Base-by-base conservation (phyloP, 257 asterid genomes). In the Penstemon newberryi region DNA sequence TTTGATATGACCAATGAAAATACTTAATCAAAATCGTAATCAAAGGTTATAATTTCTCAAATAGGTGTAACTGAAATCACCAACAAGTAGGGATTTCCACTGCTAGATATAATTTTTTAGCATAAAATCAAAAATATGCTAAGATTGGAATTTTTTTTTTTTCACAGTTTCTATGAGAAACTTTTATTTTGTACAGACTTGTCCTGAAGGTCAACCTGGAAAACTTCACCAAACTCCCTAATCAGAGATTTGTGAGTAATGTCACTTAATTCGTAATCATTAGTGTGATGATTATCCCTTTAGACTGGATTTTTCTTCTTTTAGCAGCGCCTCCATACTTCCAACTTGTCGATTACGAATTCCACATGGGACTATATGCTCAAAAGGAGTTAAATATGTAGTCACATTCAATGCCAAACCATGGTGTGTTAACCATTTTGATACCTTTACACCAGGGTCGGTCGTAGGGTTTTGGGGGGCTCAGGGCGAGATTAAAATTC, bases 341-440 rank as follows among this genome's bases (percentile, higher is more conserved):
- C 95, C 99, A 59, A 93, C 96, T 77, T 52, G 81, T 39, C 87
- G 95, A 82, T 83, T 89, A 45, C 61, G 79, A 63, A 93, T 90
- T 60, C 99, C 99, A 69, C 97, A 93, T 0, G 96, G 97, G 60
- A 87, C 82, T 25, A 87, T 91, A 72, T 33, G 82, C 47, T 76
- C 71, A 73, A 91, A 91, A 43, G 95, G 86, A 7, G 78, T 43
- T 54, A 82, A 13, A 74, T 91, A 85, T 19, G 96, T 87, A 71
- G 87, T 80, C 77, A 91, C 91, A 67, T 91, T 91, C 75, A 91
- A 82, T 13, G 96, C 93, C 77, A 93, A 57, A 19, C 97, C 96
- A 73, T 90, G 99, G 78, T 73, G 85, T 5, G 97, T 69, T 66
- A 90, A 81, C 95, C 99, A 90, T 46, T 73, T 79, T 0, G 95